phyloP scores from a whole-genome alignment of 2,329 filamentous ascomycete genomes.

The Emericellopsis cladophorae region DNA sequence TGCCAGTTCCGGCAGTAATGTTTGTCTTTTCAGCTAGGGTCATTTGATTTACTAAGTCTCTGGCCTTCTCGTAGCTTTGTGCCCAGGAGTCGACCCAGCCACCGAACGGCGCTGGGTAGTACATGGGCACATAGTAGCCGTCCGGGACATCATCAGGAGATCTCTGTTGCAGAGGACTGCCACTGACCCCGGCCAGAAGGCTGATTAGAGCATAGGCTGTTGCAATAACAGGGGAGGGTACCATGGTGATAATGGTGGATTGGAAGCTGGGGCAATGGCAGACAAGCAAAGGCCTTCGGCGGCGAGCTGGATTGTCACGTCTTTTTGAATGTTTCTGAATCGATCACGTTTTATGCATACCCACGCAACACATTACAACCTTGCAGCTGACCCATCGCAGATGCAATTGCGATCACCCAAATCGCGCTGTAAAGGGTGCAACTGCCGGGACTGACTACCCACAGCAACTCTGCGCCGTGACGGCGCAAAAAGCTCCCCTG shows the following conservation, averaged over 20 bases:
- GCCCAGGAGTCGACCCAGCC: conserved; percentile 60
- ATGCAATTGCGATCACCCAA: too few species aligned
- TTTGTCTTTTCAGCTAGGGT: conserved; percentile 73
- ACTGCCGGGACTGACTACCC: too few species aligned
- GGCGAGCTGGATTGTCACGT: too few species aligned
- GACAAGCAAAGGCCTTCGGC: too few species aligned
- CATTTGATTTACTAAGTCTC: conserved; percentile 58
- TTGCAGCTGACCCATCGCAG: too few species aligned
- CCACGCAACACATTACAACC: too few species aligned
- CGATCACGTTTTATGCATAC: too few species aligned
- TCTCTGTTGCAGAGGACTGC: neutral
- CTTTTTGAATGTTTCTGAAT: too few species aligned
- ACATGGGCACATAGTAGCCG: conserved; percentile 33
- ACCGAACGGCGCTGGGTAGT: conserved; percentile 61
- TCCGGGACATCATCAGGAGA: conserved; percentile 3
- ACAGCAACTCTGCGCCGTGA: too few species aligned
- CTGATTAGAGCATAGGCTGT: neutral
- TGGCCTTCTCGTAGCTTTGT: conserved; percentile 58
- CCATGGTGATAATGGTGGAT: neutral
- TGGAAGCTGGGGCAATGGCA: too few species aligned
- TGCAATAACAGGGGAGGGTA: neutral
- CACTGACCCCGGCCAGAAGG: neutral
- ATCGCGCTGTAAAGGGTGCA: too few species aligned
- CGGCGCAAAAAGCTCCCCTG: too few species aligned
- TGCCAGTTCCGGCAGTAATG: conserved; percentile 57